Conservation (phyloP, 2,329 filamentous ascomycete species). For the Teratosphaeria epicoccoides region DNA sequence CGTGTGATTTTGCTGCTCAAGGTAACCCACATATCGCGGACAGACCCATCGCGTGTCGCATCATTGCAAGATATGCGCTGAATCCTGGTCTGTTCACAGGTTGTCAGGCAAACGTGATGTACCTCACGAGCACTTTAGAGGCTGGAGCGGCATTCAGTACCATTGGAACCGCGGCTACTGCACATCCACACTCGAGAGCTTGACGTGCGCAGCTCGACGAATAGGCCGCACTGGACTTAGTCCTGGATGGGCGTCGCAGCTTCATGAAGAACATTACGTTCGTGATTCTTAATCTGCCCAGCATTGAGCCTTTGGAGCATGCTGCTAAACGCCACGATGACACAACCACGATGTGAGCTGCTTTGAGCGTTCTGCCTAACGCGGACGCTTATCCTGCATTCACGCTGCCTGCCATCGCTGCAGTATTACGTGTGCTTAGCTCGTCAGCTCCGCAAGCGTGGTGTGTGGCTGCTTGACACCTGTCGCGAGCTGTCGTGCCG, state of each 20-base stretch:
- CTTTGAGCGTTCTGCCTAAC: too few species aligned
- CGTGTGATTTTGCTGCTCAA: constrained; percentile 13
- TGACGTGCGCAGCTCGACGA: not conserved
- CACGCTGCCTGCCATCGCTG: not conserved
- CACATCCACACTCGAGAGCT: not conserved
- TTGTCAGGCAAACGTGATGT: constrained; percentile 5
- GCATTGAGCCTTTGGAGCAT: too few species aligned
- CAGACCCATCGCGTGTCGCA: constrained; percentile 6
- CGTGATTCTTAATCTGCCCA: too few species aligned
- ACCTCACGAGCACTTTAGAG: constrained; percentile 1
- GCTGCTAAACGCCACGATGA: not conserved
- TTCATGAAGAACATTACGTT: too few species aligned
- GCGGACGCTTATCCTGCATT: not conserved
- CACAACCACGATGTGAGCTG: not conserved
- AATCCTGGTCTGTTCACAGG: constrained; percentile 13
- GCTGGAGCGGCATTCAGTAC: not conserved
- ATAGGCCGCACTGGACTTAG: too few species aligned
- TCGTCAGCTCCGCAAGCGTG: not conserved
- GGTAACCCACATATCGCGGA: constrained; percentile 5
- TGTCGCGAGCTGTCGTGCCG: not conserved
- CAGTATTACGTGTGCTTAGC: not conserved
- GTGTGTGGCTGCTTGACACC: not conserved
- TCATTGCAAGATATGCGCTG: constrained; percentile 8
- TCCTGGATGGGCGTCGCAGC: too few species aligned
- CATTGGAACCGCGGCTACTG: not conserved